These are phyloP conservation scores for Dryadomyces quercus-mongolicae DNA, from an alignment of 2,329 filamentous ascomycete genomes.

Conservation along the genomic window DNA sequence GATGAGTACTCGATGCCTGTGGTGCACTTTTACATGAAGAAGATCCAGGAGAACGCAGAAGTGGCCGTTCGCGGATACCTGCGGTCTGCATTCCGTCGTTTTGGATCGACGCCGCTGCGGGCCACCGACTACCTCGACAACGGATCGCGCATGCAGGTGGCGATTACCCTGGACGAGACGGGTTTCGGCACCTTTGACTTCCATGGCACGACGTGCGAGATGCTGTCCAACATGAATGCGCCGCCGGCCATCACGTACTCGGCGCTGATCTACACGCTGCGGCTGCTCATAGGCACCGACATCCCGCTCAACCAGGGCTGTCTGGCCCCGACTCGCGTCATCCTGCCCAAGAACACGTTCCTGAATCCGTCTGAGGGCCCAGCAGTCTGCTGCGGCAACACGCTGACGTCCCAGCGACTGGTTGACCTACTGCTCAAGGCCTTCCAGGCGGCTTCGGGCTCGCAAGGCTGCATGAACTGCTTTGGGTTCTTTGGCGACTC, in stretches of 20 bases:
- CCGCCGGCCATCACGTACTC: constrained; percentile 64
- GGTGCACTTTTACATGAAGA: constrained; percentile 73
- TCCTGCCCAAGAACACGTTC: constrained; percentile 59
- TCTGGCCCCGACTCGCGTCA: constrained; percentile 60
- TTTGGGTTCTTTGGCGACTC: constrained; percentile 69
- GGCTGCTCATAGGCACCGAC: constrained; percentile 65
- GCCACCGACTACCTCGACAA: constrained; percentile 80
- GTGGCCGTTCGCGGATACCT: constrained; percentile 60
- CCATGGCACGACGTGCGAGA: constrained; percentile 59
- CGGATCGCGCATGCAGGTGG: constrained; percentile 64
- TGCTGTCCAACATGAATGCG: constrained; percentile 65
- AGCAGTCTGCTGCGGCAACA: constrained; percentile 73
- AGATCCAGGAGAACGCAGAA: constrained; percentile 71
- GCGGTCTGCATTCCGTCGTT: constrained; percentile 47
- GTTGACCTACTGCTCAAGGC: constrained; percentile 73
- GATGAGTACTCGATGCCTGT: constrained; percentile 66
- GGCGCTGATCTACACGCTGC: constrained; percentile 74
- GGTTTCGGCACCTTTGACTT: constrained; percentile 72
- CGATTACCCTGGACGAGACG: constrained; percentile 61
- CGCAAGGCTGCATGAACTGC: constrained; percentile 72
- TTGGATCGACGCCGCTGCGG: constrained; percentile 54
- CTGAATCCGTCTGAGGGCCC: constrained; percentile 63
- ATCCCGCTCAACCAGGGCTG: constrained; percentile 82
- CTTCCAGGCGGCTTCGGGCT: constrained; percentile 66
- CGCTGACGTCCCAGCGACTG: constrained; percentile 68